phyloP scores from a whole-genome alignment of 257 asterid species.

The Jacaranda copaia region DNA sequence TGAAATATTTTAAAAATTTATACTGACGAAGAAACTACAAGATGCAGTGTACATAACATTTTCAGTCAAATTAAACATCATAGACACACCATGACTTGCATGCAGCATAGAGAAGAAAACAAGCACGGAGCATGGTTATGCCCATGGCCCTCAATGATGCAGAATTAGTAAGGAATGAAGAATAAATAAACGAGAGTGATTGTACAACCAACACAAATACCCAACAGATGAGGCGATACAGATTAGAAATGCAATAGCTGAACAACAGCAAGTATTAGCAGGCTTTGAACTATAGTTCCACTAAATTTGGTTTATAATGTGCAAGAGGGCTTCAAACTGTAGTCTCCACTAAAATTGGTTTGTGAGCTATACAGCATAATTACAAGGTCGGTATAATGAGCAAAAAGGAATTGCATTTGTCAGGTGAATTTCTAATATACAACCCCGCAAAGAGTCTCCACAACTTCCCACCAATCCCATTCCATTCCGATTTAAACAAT shows the following conservation, averaged over 20 bases:
- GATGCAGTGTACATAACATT: too few relatives aligned
- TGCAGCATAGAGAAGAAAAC: too few relatives aligned
- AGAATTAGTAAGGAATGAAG: too few relatives aligned
- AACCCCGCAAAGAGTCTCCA: slow-evolving; percentile 41
- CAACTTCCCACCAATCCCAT: slow-evolving; percentile 39
- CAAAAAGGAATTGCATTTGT: slow-evolving; percentile 46
- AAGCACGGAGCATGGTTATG: too few relatives aligned
- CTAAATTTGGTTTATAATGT: too few relatives aligned
- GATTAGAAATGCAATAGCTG: too few relatives aligned
- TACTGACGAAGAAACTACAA: too few relatives aligned
- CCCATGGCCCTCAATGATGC: too few relatives aligned
- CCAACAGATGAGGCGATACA: slow-evolving; percentile 1
- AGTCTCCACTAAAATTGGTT: slow-evolving; percentile 31
- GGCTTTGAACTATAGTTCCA: not conserved
- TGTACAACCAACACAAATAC: not conserved
- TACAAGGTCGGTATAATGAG: slow-evolving; percentile 40
- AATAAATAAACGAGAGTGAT: too few relatives aligned
- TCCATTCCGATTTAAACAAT: slow-evolving; percentile 17
- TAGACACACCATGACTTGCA: too few relatives aligned
- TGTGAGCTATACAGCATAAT: slow-evolving; percentile 40
- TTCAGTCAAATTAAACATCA: too few relatives aligned
- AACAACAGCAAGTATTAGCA: slow-evolving; percentile 15
- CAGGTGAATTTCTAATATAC: slow-evolving; percentile 42
- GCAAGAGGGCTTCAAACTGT: slow-evolving; percentile 19
- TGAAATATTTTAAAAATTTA: too few relatives aligned